Percentiles rank a stretch among this genome's conserved stretches.
Conservation (phyloP, 139 green algal species). For the Chlamydomonas applanata region DNA sequence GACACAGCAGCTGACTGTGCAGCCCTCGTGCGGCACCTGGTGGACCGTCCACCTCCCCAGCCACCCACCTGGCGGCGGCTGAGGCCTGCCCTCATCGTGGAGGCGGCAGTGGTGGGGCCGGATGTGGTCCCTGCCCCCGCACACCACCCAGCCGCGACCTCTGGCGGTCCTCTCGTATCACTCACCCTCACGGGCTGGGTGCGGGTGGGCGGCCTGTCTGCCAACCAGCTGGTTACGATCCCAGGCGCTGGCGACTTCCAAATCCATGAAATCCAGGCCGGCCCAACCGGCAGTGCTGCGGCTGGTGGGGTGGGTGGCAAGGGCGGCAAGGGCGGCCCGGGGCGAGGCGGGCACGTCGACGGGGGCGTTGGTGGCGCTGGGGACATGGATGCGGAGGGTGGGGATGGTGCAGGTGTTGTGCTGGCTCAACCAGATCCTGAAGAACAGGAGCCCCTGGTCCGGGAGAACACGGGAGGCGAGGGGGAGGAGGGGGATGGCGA, state of each 20-base stretch:
- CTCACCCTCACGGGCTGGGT: slow-evolving; percentile 70
- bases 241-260: slow-evolving; percentile 77
- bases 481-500: slow-evolving; percentile 48
- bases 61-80: slow-evolving; percentile 74
- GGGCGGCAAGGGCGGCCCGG: slow-evolving; percentile 8
- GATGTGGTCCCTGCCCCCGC: no score
- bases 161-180: not conserved
- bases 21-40: slow-evolving; percentile 70
- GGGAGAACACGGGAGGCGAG: slow-evolving; percentile 66
- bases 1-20: slow-evolving; percentile 42
- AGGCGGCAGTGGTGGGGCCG: slow-evolving; percentile 43
- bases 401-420: not conserved
- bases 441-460: slow-evolving; percentile 52
- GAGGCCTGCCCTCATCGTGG: slow-evolving; percentile 65
- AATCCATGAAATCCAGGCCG: slow-evolving; percentile 18
- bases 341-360: not conserved
- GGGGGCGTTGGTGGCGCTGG: not conserved
- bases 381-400: slow-evolving; percentile 24
- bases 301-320: not conserved
- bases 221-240: slow-evolving; percentile 76
- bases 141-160: no score
- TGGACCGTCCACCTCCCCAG: slow-evolving; percentile 37
- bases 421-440: slow-evolving; percentile 46
- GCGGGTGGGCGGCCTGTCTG: slow-evolving; percentile 60
- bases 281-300: not conserved